Percentiles rank a stretch among this genome's conserved stretches.
Conservation (phyloP, 1,284 basidiomycete species). For the Sanghuangporus weigelae region DNA sequence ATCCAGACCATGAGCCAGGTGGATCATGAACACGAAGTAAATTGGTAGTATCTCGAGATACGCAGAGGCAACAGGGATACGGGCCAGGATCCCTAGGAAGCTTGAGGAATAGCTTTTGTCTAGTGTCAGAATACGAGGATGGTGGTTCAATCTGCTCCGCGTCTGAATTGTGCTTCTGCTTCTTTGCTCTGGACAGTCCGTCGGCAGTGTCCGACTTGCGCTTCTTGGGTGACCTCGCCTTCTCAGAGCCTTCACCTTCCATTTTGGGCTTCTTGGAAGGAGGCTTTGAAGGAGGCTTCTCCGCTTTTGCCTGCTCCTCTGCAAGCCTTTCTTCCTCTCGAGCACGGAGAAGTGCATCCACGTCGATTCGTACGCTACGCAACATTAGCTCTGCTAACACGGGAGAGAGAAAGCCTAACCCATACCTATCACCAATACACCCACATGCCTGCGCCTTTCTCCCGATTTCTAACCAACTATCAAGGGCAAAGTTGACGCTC, state of each 20-base stretch:
- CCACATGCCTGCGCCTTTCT: slow-evolving; percentile 76
- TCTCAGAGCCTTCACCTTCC: slow-evolving; percentile 7
- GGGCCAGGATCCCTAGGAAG: slow-evolving; percentile 49
- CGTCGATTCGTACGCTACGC: slow-evolving; percentile 82
- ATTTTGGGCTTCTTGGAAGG: slow-evolving; percentile 16
- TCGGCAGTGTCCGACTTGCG: not conserved
- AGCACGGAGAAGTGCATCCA: slow-evolving; percentile 74
- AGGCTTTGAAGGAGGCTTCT: slow-evolving; percentile 12
- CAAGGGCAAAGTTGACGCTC: slow-evolving; percentile 95
- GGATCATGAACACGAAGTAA: slow-evolving; percentile 69
- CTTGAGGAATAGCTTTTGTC: slow-evolving; percentile 43
- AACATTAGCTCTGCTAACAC: not conserved
- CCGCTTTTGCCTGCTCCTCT: slow-evolving; percentile 5
- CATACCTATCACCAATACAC: slow-evolving; percentile 80
- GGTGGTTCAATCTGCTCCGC: not conserved
- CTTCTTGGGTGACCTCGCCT: not conserved
- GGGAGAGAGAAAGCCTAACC: slow-evolving; percentile 7
- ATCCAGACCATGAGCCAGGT: slow-evolving; percentile 40
- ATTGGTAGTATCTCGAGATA: slow-evolving; percentile 49
- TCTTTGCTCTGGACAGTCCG: not conserved
- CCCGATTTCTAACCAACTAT: slow-evolving; percentile 91
- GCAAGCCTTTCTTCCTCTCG: slow-evolving; percentile 40
- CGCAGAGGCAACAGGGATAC: slow-evolving; percentile 81
- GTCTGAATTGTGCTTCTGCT: not conserved
- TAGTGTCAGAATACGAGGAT: slow-evolving; percentile 19